Conservation (phyloP, 1,284 basidiomycete species). For the Malassezia japonica region DNA sequence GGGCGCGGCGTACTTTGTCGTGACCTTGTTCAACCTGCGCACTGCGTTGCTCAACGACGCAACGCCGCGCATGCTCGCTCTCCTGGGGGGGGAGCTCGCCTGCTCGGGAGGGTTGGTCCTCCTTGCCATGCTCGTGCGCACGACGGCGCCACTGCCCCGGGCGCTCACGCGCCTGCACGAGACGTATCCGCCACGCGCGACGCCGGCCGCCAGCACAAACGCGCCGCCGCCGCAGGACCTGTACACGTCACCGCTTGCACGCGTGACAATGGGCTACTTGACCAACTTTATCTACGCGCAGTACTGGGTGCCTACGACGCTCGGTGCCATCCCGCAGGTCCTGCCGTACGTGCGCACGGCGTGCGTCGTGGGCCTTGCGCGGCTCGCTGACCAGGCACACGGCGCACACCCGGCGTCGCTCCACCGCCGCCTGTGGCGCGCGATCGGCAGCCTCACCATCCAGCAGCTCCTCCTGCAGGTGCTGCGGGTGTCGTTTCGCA, state of each 20-base stretch:
- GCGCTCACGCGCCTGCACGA: slow-evolving; percentile 15
- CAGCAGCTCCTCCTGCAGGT: slow-evolving; percentile 50
- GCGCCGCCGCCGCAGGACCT: slow-evolving; percentile 16
- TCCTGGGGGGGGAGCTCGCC: too few relatives aligned
- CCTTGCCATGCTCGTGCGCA: slow-evolving; percentile 20
- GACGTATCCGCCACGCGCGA: slow-evolving; percentile 21
- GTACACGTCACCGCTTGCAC: slow-evolving; percentile 15
- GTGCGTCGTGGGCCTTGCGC: slow-evolving; percentile 21
- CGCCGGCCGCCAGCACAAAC: slow-evolving; percentile 22
- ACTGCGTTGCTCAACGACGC: slow-evolving; percentile 8
- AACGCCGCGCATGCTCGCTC: too few relatives aligned
- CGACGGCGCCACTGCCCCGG: not conserved
- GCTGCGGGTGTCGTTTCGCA: slow-evolving; percentile 49
- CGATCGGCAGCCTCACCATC: slow-evolving; percentile 45
- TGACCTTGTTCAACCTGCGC: slow-evolving; percentile 19
- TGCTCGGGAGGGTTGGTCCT: too few relatives aligned
- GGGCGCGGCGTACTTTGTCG: slow-evolving; percentile 22
- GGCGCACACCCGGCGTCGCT: slow-evolving; percentile 26
- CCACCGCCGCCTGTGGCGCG: slow-evolving; percentile 45
- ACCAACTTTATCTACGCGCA: slow-evolving; percentile 49
- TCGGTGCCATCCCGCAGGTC: slow-evolving; percentile 52
- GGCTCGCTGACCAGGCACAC: slow-evolving; percentile 46
- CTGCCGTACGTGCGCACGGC: slow-evolving; percentile 53
- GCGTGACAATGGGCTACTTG: slow-evolving; percentile 22
- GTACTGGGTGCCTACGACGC: slow-evolving; percentile 49